Percentiles rank a stretch among this genome's conserved stretches.
Conservation (phyloP, 129 eudicot species). For the Artemisia tridentata region DNA sequence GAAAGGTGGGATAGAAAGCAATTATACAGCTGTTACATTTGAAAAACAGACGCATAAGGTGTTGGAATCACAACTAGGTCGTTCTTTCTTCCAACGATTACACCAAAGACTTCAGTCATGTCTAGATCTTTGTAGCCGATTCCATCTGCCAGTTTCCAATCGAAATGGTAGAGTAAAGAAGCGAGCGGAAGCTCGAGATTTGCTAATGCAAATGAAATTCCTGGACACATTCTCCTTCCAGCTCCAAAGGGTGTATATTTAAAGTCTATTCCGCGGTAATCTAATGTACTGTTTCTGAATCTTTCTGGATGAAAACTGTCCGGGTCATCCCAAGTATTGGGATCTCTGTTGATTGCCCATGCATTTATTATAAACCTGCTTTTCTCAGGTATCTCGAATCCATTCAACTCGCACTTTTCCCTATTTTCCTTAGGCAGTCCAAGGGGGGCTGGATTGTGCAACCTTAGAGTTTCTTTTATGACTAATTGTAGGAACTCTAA, state of each 20-base stretch:
- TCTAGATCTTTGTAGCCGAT: constrained; percentile 27
- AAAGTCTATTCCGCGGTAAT: constrained; percentile 18
- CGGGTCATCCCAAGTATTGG: constrained; percentile 24
- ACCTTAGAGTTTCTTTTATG: constrained; percentile 24
- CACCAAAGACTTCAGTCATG: constrained; percentile 42
- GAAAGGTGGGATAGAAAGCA: not conserved
- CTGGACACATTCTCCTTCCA: constrained; percentile 29
- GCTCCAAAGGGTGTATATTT: constrained; percentile 24
- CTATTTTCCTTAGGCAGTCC: constrained; percentile 21
- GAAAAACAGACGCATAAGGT: not conserved
- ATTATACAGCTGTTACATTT: not conserved
- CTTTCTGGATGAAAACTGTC: constrained; percentile 21
- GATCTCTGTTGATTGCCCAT: constrained; percentile 21
- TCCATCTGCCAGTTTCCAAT: constrained; percentile 44
- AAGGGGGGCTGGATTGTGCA: constrained; percentile 22
- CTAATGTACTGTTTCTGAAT: constrained; percentile 19
- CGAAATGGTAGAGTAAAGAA: constrained; percentile 37
- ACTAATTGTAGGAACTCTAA: constrained; percentile 13
- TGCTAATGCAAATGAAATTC: constrained; percentile 18
- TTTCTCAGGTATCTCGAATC: constrained; percentile 20
- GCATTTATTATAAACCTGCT: constrained; percentile 16
- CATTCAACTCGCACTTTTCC: constrained; percentile 16
- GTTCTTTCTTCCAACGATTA: constrained; percentile 32
- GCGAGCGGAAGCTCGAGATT: constrained; percentile 23
- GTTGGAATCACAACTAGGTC: constrained; percentile 38